phyloP scores from a whole-genome alignment of 1,284 basidiomycete species.

The Marasmius oreades region DNA sequence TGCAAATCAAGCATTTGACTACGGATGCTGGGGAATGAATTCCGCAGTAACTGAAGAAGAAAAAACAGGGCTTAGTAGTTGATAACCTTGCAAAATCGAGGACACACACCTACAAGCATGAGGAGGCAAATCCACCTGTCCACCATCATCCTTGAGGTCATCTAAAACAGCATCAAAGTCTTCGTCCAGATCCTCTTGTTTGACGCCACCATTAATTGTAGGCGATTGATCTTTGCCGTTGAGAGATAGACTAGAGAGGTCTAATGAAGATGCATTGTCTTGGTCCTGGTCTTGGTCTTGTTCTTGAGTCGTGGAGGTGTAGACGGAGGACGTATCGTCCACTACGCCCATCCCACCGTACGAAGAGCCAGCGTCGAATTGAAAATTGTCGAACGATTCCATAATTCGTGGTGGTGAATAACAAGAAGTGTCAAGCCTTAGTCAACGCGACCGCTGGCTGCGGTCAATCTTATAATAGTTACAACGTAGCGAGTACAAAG shows the following conservation, averaged over 20 bases:
- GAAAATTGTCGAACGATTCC: slow-evolving; percentile 88
- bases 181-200: slow-evolving; percentile 54
- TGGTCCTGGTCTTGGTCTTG: slow-evolving; percentile 33
- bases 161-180: slow-evolving; percentile 86
- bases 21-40: slow-evolving; percentile 97
- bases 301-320: slow-evolving; percentile 59
- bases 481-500: no score
- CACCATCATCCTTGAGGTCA: slow-evolving; percentile 78
- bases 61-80: slow-evolving; percentile 13
- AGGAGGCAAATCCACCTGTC: slow-evolving; percentile 77
- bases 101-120: slow-evolving; percentile 89
- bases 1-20: slow-evolving; percentile 94
- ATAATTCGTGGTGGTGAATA: slow-evolving; percentile 34
- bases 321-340: slow-evolving; percentile 84
- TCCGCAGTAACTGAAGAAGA: slow-evolving; percentile 83
- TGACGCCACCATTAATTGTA: slow-evolving; percentile 22
- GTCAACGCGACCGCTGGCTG: neutral
- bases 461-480: no score
- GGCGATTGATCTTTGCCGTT: slow-evolving; percentile 26
- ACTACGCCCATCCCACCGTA: slow-evolving; percentile 72
- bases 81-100: slow-evolving; percentile 7
- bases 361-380: slow-evolving; percentile 74
- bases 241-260: slow-evolving; percentile 61
- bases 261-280: slow-evolving; percentile 47
- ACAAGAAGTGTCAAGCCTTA: neutral